Evolutionary conservation across 2,329 filamentous ascomycete genomes (phyloP).

Genomic region (Hirsutella thompsonii): DNA sequence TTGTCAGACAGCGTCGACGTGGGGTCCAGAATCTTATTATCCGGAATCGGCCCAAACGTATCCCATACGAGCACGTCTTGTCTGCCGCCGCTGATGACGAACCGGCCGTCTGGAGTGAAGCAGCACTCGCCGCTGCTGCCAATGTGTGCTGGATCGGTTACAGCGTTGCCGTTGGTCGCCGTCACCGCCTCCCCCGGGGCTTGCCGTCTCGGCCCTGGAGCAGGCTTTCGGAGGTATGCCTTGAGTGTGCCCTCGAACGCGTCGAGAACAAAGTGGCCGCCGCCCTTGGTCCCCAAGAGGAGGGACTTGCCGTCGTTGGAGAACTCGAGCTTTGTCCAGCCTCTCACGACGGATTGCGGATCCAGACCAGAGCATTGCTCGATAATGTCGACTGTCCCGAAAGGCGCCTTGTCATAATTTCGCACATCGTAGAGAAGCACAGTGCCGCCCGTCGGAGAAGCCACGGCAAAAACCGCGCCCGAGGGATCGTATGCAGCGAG

Average conservation of each 20-base stretch:
- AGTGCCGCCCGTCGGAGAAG: slow-evolving; percentile 64
- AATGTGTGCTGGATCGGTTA: slow-evolving; percentile 23
- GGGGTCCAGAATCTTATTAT: slow-evolving; percentile 49
- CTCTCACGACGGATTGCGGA: slow-evolving; percentile 45
- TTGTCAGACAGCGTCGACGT: slow-evolving; percentile 51
- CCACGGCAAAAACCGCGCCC: slow-evolving; percentile 82
- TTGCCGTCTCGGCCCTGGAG: slow-evolving; percentile 37
- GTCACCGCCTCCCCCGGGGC: slow-evolving; percentile 37
- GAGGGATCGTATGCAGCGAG: slow-evolving; percentile 87
- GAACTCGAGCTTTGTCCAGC: slow-evolving; percentile 89
- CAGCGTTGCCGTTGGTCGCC: slow-evolving; percentile 8
- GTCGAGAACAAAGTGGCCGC: slow-evolving; percentile 85
- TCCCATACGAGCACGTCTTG: slow-evolving; percentile 82
- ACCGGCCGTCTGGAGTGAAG: slow-evolving; percentile 82
- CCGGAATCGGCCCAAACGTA: slow-evolving; percentile 41
- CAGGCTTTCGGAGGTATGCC: slow-evolving; percentile 53
- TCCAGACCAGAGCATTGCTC: slow-evolving; percentile 37
- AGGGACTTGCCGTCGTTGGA: slow-evolving; percentile 89
- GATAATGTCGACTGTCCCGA: slow-evolving; percentile 71
- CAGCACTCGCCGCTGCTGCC: slow-evolving; percentile 68
- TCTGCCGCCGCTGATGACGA: slow-evolving; percentile 67
- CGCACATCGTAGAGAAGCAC: slow-evolving; percentile 86
- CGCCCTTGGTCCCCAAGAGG: slow-evolving; percentile 70
- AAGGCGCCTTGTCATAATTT: slow-evolving; percentile 86
- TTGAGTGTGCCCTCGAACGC: slow-evolving; percentile 75